Conservation (phyloP, 1,139 yeast species). For the Yamadazyma pseudoaaseri region DNA sequence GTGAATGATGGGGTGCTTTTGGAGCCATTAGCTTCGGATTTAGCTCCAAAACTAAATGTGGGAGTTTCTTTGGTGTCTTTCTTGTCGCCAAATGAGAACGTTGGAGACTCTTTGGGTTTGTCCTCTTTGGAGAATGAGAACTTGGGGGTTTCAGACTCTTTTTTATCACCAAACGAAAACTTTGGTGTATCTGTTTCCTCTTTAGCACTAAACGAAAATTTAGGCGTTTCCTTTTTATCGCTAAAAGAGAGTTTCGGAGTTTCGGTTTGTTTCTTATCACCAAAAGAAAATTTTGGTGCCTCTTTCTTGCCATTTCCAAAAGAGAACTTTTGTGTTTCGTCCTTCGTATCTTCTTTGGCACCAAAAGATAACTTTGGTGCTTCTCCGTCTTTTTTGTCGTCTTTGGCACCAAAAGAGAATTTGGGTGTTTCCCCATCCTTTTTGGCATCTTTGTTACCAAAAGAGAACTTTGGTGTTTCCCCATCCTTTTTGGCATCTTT, state of each 20-base stretch:
- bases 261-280: constrained; percentile 22
- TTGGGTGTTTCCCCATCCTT: constrained; percentile 3
- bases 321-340: constrained; percentile 13
- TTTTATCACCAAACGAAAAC: constrained; percentile 8
- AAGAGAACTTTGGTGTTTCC: constrained; percentile 9
- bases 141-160: background rate
- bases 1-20: too few relatives aligned
- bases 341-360: constrained; percentile 1
- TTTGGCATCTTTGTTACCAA: constrained; percentile 4
- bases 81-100: constrained; percentile 11
- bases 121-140: constrained; percentile 2
- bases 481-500: constrained; percentile 3
- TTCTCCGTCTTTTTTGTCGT: constrained; percentile 6
- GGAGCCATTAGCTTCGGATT: too few relatives aligned
- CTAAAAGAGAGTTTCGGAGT: constrained; percentile 14
- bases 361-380: constrained; percentile 11
- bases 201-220: constrained; percentile 11
- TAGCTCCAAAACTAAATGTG: constrained; percentile 13
- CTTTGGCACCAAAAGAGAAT: constrained; percentile 7
- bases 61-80: constrained; percentile 8
- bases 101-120: constrained; percentile 4
- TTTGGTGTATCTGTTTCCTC: constrained; percentile 6
- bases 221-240: constrained; percentile 4
- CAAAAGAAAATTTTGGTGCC: constrained; percentile 19
- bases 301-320: constrained; percentile 19